These are phyloP conservation scores for Plantago elongata DNA, from an alignment of 257 asterid species.

Conservation along the genomic window DNA sequence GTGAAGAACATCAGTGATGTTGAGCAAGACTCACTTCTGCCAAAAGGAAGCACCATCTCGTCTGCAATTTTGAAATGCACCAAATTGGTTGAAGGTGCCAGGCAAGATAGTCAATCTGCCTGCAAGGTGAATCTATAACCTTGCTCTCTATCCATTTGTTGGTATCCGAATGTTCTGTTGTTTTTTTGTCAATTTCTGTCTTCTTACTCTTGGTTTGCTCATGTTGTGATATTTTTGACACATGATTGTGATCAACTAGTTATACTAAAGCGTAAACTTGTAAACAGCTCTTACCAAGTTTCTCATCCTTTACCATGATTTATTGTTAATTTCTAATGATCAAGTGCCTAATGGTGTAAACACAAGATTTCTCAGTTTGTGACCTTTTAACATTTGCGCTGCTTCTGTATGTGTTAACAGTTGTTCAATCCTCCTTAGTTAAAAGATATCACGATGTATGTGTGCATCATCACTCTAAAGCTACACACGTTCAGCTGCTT, in stretches of 20 bases:
- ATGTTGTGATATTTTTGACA: too few relatives aligned
- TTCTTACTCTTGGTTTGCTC: too few relatives aligned
- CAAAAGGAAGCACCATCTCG: slow-evolving; percentile 20
- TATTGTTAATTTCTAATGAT: background rate
- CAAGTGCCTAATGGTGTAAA: background rate
- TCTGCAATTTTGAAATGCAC: slow-evolving; percentile 24
- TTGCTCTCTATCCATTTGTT: too few relatives aligned
- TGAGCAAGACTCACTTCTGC: slow-evolving; percentile 21
- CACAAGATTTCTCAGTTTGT: too few relatives aligned
- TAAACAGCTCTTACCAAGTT: background rate
- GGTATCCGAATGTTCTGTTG: too few relatives aligned
- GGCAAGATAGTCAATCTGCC: slow-evolving; percentile 19
- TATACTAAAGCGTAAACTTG: background rate
- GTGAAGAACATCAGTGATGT: slow-evolving; percentile 18
- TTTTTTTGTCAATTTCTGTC: too few relatives aligned
- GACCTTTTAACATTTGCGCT: too few relatives aligned
- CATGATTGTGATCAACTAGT: background rate
- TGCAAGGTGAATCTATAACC: slow-evolving; percentile 31
- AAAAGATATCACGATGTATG: too few relatives aligned
- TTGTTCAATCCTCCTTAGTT: too few relatives aligned
- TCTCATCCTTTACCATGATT: slow-evolving; percentile 5
- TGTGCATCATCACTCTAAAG: too few relatives aligned
- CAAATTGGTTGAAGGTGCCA: slow-evolving; percentile 21
- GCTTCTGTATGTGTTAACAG: too few relatives aligned
- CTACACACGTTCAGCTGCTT: too few relatives aligned